Evolutionary conservation across 176 grass and related monocot species (phyloP), one percentile per base, ranked within the genome.

Genomic region (Aegilops tauschii): DNA sequence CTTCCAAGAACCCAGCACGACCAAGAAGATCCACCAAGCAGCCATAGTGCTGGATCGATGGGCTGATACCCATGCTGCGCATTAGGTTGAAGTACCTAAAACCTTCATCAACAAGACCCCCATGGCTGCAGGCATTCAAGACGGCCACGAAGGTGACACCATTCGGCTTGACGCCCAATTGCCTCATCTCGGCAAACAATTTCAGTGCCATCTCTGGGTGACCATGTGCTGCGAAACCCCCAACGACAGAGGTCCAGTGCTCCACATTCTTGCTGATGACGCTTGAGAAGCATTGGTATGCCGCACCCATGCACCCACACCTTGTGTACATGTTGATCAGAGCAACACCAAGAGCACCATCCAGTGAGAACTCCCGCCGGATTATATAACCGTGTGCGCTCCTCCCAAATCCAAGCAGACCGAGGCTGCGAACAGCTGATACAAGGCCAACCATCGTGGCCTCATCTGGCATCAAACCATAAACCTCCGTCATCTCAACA

Each of bases 11-110:
- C 31, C 89, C 81, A 13, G 80, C 86, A 40, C 84, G 86, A 14
- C 87, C 86, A 45, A 94, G 69, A 34, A 94, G 89, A 82, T 94
- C 89, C 68, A 91, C 81, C 77, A 94, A 82, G 44, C 89, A 91
- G 27, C 92, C 89, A 23, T 91, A 87, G 45, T 94, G 92, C 20
- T 89, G 71, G 64, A 91, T 82, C 10, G 17, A 66, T 42, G 89
- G 77, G 29, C 50, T 88, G 83, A 91, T 81, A 44, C 83, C 86
- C 83, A 73, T 86, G 80, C 75, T 90, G 68, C 69, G 86, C 90
- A 95, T 88, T 37, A 92, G 44, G 44, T 65, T 54, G 64, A 95
- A 95, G 76, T 82, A 82, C 39, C 66, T 79, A 27, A 88, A 77
- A n/a, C 90, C 93, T 86, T 92, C 86, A 3, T 88, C 54, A 16